Conservation (phyloP, 345 rosid species). For the Erodium maritimum region DNA sequence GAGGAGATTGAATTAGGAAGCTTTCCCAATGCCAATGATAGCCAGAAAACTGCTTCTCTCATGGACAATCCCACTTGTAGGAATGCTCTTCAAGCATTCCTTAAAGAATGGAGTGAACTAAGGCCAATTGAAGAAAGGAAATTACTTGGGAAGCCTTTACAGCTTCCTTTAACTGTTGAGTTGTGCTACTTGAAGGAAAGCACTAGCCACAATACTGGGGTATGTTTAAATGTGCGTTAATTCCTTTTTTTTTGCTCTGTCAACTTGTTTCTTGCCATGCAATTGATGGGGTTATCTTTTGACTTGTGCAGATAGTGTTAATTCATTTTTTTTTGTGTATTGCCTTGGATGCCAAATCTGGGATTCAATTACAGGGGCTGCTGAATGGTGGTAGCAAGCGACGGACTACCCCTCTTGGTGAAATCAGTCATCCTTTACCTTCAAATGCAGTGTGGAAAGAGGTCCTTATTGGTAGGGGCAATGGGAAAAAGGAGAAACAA, state of each 20-base stretch:
- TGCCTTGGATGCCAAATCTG: constrained; percentile 6
- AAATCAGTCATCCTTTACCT: constrained; percentile 69
- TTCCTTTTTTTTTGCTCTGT: not conserved
- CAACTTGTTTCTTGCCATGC: not conserved
- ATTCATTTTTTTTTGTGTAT: not conserved
- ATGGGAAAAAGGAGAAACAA: constrained; percentile 53
- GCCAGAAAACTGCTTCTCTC: constrained; percentile 20
- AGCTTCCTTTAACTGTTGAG: constrained; percentile 73
- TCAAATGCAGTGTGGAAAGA: constrained; percentile 62
- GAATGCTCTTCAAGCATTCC: constrained; percentile 41
- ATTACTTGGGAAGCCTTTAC: constrained; percentile 78
- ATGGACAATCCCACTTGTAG: constrained; percentile 25
- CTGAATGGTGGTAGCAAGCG: constrained; percentile 80
- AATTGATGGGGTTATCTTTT: not conserved
- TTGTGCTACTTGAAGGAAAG: constrained; percentile 79
- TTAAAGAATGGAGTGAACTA: constrained; percentile 66
- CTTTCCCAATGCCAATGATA: constrained; percentile 13
- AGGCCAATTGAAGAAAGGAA: constrained; percentile 71
- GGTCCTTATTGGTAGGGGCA: constrained; percentile 39
- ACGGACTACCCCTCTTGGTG: constrained; percentile 54
- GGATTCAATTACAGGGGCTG: constrained; percentile 52
- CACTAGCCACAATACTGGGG: constrained; percentile 49
- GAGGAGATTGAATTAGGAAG: constrained; percentile 56
- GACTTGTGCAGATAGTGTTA: not conserved
- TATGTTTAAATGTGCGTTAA: constrained; percentile 16